Base-by-base conservation (phyloP, 164 flowering plant species). In the Liquidambar formosana region DNA sequence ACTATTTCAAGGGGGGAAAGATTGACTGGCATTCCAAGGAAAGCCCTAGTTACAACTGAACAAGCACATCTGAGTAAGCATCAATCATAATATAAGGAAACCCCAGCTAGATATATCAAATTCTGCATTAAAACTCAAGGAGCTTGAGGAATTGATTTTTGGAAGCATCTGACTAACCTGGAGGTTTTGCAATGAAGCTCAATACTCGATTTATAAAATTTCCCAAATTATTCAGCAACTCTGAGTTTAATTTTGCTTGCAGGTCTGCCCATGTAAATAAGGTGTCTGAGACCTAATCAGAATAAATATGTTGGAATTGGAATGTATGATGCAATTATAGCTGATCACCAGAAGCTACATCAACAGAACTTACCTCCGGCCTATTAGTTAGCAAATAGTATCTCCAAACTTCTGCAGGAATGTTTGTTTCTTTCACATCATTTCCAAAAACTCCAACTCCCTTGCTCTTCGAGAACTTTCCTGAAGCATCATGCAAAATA, bases 401-500 rank as follows among this genome's bases (percentile, higher is more conserved):
- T 82, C 99, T 81, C 97, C 97, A 95, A 5, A 95, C 99, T 89
- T 95, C 97, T 0, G 82, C 81, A 69, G 99, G 97, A 67, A 95
- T 95, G n/a, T 78, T 78, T 41, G 99, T 89, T 68, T 89, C 91
- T 74, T 89, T 91, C 57, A 84, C 99, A 83, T 93, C 97, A 83
- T 91, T 93, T 9, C 99, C 99, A 81, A 95, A 95, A 62, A 93
- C 94, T 63, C 97, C 97, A 27, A 93, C 64, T 38, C 99, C 99
- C 69, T 93, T 88, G 66, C 96, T 95, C 83, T 93, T 95, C 57
- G 91, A 89, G 64, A 85, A 89, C 66, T 89, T 89, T 41, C 91
- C 99, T 95, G 82, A 58, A 81, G 41, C 59, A 56, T n/a, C 38
- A 25, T 16, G 45, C 25, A 61, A 44, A 27, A 41, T 47, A 43